Evolutionary conservation across 495 filamentous ascomycete species (phyloP).

Genomic region (Aspergillus sclerotiicarbonarius): DNA sequence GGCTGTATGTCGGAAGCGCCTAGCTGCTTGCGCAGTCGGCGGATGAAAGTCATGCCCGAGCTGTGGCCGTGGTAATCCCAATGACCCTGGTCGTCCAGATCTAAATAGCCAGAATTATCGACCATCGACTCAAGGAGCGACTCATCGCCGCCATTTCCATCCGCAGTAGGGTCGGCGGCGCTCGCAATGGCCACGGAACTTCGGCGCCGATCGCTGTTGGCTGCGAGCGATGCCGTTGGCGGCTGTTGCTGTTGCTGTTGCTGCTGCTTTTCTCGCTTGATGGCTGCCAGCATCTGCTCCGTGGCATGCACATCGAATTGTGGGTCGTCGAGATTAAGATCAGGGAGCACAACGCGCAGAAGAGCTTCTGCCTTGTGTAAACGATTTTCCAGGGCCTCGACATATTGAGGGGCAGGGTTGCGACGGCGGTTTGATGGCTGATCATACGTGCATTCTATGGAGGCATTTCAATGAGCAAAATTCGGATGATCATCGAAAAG

Average conservation of each 20-base stretch:
- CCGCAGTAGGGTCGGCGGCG: slow-evolving; percentile 20
- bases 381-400: slow-evolving; percentile 84
- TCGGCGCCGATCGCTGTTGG: slow-evolving; percentile 13
- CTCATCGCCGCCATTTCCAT: slow-evolving; percentile 54
- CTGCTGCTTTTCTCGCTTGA: slow-evolving; percentile 27
- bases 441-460: slow-evolving; percentile 92
- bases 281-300: slow-evolving; percentile 39
- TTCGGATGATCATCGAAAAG: slow-evolving; percentile 28
- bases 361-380: slow-evolving; percentile 82
- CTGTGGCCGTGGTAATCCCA: slow-evolving; percentile 96
- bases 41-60: slow-evolving; percentile 83
- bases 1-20: slow-evolving; percentile 58
- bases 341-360: slow-evolving; percentile 74
- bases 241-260: slow-evolving; percentile 6
- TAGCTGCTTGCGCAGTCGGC: slow-evolving; percentile 81
- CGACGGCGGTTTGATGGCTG: slow-evolving; percentile 94
- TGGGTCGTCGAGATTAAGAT: slow-evolving; percentile 81
- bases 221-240: not conserved
- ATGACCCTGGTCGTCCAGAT: slow-evolving; percentile 85
- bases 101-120: slow-evolving; percentile 80
- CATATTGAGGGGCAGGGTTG: slow-evolving; percentile 92
- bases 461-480: slow-evolving; percentile 3
- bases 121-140: slow-evolving; percentile 93
- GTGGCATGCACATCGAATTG: slow-evolving; percentile 68
- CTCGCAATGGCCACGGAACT: slow-evolving; percentile 12